Base-by-base conservation (phyloP, 2,329 filamentous ascomycete genomes). In the Ilyonectria destructans region DNA sequence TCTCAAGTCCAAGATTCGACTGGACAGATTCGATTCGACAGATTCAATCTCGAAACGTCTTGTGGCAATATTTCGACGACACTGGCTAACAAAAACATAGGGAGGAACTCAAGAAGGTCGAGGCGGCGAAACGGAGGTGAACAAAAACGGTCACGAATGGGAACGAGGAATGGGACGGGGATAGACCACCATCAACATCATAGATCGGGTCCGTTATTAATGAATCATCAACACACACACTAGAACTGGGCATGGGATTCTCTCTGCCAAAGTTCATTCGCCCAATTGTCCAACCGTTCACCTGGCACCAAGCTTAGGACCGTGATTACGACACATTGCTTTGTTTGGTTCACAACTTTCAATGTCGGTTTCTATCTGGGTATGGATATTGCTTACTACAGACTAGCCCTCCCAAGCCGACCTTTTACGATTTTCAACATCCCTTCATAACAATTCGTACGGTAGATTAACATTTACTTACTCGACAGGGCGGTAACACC, bases 61-160 rank as follows among this genome's bases (percentile, higher is more conserved):
- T 1, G 26, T 17, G 45, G 45, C 31, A 19, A 19, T 43, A 12
- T 26, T 0, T n/a, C 15, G 40, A 19, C 17, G 19, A 33, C 15
- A 40, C 29, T 33, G 17, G 23, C 71, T 77, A 67, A 77, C 4
- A 0, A 4, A 8, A 1, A 4, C 8, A 67, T 72, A 95, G 93
- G 84, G 93, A 97, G 83, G 96, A 98, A 82, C 85, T 98, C 72
- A 97, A 97, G 88, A 98, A 97, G 85, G 93, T 98, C 78, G 94
- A 96, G 81, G 88, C 91, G 46, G 87, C 89, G 69, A 93, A 93
- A 85, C 88, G 89, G 77, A 85, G 87, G 84, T 89, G 74, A 75
- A 52, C 43, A 52, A 45, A 45, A 35, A 49, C 23, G 35, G 40
- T 15, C 37, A 60, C 26, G 17, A 80, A 78, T 74, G 75, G 68